Conservation (phyloP, 139 green algal genomes). For the Micractinium conductrix region DNA sequence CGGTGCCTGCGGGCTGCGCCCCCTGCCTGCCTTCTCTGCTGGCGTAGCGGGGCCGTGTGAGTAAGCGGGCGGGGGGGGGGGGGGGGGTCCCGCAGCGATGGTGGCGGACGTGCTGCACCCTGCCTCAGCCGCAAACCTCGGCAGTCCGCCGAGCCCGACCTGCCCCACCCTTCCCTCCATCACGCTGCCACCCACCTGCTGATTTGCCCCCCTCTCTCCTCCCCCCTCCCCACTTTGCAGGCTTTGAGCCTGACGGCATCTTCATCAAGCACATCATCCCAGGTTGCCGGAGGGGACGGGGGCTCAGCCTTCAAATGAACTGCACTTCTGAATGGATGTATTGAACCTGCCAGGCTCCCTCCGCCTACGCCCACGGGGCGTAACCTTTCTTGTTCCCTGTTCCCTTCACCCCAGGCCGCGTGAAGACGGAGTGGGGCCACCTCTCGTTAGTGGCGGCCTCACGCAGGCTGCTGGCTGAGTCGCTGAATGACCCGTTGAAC, state of each 20-base stretch:
- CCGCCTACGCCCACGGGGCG: too few relatives aligned
- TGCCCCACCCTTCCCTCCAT: background rate
- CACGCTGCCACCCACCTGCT: background rate
- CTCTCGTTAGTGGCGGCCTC: conserved; percentile 25
- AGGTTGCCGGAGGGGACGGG: too few relatives aligned
- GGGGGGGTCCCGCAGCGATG: too few relatives aligned
- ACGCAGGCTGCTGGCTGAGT: conserved; percentile 45
- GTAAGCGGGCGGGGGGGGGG: background rate
- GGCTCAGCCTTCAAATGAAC: too few relatives aligned
- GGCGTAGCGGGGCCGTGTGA: too few relatives aligned
- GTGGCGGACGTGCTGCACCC: background rate
- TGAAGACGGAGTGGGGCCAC: conserved; percentile 11
- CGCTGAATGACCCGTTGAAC: conserved; percentile 50
- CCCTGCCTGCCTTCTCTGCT: too few relatives aligned
- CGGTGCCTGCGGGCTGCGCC: background rate
- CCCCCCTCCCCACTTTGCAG: background rate
- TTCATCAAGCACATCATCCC: conserved; percentile 11
- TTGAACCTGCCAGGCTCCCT: too few relatives aligned
- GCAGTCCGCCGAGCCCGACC: background rate
- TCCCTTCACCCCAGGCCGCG: too few relatives aligned
- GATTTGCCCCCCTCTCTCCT: background rate
- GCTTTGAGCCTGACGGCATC: background rate
- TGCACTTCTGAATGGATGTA: too few relatives aligned
- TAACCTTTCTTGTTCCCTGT: too few relatives aligned
- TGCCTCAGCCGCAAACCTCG: background rate